Base-by-base conservation (phyloP, 345 rosid genomes). In the Ceriops decandra region DNA sequence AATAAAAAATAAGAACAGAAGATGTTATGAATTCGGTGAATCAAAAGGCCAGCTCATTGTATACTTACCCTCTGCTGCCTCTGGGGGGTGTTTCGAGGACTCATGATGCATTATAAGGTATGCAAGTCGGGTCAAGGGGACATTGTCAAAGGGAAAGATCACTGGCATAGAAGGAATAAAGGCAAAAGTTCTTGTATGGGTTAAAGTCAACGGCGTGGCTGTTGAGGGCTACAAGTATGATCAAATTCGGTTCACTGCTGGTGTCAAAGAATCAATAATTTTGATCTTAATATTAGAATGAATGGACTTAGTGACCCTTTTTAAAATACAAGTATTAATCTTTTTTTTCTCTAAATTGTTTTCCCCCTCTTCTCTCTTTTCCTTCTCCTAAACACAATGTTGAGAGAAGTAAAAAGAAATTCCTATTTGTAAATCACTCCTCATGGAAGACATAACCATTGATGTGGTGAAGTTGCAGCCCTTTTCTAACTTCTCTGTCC, bases 111-210 rank as follows among this genome's bases (percentile, higher is more conserved):
- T 72, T 20, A 60, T 95, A 57, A 80, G 97, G 67, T 89, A 93
- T 66, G 92, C 95, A 0, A 81, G 88, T 2, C 89, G 97, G 0
- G 96, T 90, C 59, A 95, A 95, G 70, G 93, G 86, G 21, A 86
- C 69, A 16, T 75, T 95, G 47, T 72, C 75, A 21, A 81, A 87
- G 74, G 97, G 96, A 66, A 93, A 89, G 82, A 78, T 93, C 65
- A 79, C 87, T 51, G 79, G 83, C 6, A 89, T 91, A 0, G 99
- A 95, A 78, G 99, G 99, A 59, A 89, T 91, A 93, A 95, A 95
- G 88, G 91, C 97, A 1, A 91, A 95, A 78, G 88, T 88, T 30
- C 85, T 95, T 1, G 95, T 95, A 7, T 91, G 96, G 97, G 96
- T 89, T 46, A 89, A 95, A 78, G 87, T 95, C 62, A 85, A 97